These are phyloP conservation scores for Actinomortierella wolfii DNA, from an alignment of 371 early-diverging fungal species.

Conservation along the genomic window DNA sequence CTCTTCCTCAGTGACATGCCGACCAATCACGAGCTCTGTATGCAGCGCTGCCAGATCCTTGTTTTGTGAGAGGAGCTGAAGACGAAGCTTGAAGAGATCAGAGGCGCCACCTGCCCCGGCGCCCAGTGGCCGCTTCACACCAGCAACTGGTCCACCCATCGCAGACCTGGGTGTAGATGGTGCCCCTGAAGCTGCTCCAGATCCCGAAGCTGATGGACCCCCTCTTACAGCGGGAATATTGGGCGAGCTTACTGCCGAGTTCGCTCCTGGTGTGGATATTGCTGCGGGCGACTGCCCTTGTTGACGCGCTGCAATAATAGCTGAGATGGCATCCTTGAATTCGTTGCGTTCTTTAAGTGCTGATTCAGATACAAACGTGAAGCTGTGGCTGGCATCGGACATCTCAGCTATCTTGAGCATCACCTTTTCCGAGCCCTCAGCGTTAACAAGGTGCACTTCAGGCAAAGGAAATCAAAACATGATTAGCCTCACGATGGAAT, in stretches of 20 bases:
- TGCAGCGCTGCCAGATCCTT: constrained; percentile 75
- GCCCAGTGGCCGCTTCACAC: constrained; percentile 2
- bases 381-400: constrained; percentile 41
- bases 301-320: constrained; percentile 46
- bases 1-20: constrained; percentile 84
- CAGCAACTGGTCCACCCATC: too few species aligned
- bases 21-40: constrained; percentile 78
- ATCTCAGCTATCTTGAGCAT: constrained; percentile 47
- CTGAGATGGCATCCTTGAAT: constrained; percentile 59
- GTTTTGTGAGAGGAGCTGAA: constrained; percentile 67
- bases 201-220: constrained; percentile 26
- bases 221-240: constrained; percentile 10
- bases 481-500: neutral
- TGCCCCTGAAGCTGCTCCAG: constrained; percentile 30
- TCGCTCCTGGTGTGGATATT: constrained; percentile 21
- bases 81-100: constrained; percentile 60
- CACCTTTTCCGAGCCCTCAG: constrained; percentile 29
- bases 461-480: neutral
- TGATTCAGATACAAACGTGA: constrained; percentile 56
- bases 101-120: constrained; percentile 8
- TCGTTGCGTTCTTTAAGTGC: constrained; percentile 59
- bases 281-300: constrained; percentile 38
- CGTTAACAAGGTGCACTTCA: constrained; percentile 26
- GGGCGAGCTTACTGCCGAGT: constrained; percentile 7
- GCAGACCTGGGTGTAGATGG: constrained; percentile 51